These are phyloP conservation scores for Aaosphaeria pasadenensis DNA, from an alignment of 2,329 filamentous ascomycete genomes.

Conservation along the genomic window DNA sequence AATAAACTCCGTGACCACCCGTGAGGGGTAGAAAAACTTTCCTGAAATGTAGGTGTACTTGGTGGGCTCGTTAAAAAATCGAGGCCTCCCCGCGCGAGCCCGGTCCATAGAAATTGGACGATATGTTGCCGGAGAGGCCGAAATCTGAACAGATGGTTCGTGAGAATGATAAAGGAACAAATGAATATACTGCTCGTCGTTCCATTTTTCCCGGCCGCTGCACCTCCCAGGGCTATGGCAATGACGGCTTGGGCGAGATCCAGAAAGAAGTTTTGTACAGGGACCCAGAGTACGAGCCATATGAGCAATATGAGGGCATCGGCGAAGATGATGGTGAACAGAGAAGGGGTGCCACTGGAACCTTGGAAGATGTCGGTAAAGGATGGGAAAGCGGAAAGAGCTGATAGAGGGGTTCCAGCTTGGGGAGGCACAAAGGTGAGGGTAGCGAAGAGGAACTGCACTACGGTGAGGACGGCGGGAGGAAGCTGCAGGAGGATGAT, in stretches of 20 bases:
- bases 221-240: conserved; percentile 83
- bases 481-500: conserved; percentile 93
- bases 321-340: conserved; percentile 80
- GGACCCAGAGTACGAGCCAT: conserved; percentile 85
- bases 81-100: conserved; percentile 40
- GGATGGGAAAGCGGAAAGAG: conserved; percentile 70
- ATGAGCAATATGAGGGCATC: conserved; percentile 79
- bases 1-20: conserved; percentile 67
- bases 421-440: conserved; percentile 84
- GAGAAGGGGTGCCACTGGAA: conserved; percentile 78
- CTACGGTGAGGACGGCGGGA: conserved; percentile 79
- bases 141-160: conserved; percentile 52
- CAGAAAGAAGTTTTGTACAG: conserved; percentile 81
- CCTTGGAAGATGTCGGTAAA: conserved; percentile 90
- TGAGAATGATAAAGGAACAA: conserved; percentile 65
- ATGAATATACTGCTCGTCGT: conserved; percentile 70
- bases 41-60: conserved; percentile 30
- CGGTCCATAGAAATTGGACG: conserved; percentile 38
- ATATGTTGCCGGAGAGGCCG: conserved; percentile 47
- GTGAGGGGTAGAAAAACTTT: conserved; percentile 47
- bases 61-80: conserved; percentile 38
- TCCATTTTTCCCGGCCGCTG: conserved; percentile 65
- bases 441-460: conserved; percentile 89
- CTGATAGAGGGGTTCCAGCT: conserved; percentile 71
- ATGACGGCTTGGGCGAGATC: conserved; percentile 93